These are phyloP conservation scores for Tetradesmus obliquus DNA, from an alignment of 139 green algal genomes.

Conservation along the genomic window DNA sequence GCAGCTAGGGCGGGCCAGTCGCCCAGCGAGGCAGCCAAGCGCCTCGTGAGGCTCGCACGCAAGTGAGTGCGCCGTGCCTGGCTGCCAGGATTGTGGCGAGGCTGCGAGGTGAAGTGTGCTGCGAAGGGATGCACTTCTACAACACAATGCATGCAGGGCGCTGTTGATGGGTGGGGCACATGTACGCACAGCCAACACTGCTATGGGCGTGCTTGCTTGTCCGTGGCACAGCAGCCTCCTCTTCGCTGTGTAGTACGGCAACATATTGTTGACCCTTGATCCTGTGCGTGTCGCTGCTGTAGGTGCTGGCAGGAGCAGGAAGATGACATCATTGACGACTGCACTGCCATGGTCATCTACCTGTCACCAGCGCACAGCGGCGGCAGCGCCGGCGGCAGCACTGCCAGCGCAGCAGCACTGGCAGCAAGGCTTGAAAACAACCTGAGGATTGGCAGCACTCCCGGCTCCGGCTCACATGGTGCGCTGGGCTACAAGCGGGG, in stretches of 20 bases:
- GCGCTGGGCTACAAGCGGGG: not conserved
- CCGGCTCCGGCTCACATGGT: not conserved
- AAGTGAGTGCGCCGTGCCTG: not conserved
- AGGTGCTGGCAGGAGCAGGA: slow-evolving; percentile 56
- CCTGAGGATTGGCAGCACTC: not conserved
- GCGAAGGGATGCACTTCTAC: not conserved
- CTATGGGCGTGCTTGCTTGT: not conserved
- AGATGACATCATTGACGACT: slow-evolving; percentile 61
- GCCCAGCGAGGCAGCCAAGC: slow-evolving; percentile 49
- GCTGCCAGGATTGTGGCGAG: not conserved
- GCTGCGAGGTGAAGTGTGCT: too few relatives aligned
- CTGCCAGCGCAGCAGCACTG: not conserved
- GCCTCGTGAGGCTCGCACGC: slow-evolving; percentile 48
- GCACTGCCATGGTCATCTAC: slow-evolving; percentile 56
- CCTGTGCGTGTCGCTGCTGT: not conserved
- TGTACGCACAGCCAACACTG: not conserved
- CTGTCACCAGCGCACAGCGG: not conserved
- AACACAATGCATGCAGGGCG: not conserved
- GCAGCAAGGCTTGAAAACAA: not conserved
- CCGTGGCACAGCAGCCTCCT: too few relatives aligned
- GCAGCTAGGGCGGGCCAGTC: slow-evolving; percentile 34
- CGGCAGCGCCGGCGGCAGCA: not conserved
- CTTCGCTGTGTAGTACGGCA: too few relatives aligned
- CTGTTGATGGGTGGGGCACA: not conserved
- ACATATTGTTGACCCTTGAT: not conserved